Percentiles rank a stretch among this genome's conserved stretches.
Conservation (phyloP, 1,284 basidiomycete genomes). For the Apiotrichum montevideense region DNA sequence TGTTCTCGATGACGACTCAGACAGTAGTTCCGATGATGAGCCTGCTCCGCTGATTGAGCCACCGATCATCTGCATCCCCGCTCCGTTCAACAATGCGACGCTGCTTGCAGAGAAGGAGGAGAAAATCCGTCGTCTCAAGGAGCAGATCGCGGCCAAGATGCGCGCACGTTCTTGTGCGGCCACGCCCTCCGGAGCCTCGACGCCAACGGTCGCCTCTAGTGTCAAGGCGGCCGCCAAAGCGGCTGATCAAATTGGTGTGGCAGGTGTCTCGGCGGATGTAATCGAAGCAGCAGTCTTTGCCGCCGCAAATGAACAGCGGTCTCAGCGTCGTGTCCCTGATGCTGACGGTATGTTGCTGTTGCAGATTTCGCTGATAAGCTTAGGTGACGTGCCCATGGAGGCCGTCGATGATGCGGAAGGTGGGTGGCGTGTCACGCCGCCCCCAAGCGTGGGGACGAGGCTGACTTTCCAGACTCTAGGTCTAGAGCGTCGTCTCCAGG, state of each 20-base stretch:
- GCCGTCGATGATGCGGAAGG: background rate
- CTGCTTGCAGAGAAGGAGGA: constrained; percentile 30
- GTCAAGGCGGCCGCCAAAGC: constrained; percentile 4
- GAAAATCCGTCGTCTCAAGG: constrained; percentile 30
- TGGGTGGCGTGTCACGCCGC: constrained; percentile 3
- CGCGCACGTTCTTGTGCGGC: constrained; percentile 2
- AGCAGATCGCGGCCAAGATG: constrained; percentile 31
- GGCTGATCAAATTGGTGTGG: constrained; percentile 5
- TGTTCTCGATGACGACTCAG: constrained; percentile 26
- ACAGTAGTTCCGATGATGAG: constrained; percentile 21
- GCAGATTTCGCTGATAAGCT: background rate
- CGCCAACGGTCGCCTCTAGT: constrained; percentile 1
- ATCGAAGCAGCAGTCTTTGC: constrained; percentile 10
- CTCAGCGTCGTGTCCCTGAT: background rate
- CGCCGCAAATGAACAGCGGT: constrained; percentile 3
- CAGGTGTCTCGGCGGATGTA: constrained; percentile 2
- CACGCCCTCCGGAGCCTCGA: constrained; percentile 6
- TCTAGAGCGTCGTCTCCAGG: background rate
- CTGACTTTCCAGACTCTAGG: background rate
- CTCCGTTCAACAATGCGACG: constrained; percentile 13
- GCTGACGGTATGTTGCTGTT: background rate
- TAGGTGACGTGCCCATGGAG: constrained; percentile 4
- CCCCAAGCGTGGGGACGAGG: background rate
- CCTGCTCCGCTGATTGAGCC: background rate
- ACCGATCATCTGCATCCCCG: constrained; percentile 11